A percentile compares a stretch with the other conserved stretches of the same genome.
Conservation (phyloP, 179 eudicot species). For the Vitellaria paradoxa region DNA sequence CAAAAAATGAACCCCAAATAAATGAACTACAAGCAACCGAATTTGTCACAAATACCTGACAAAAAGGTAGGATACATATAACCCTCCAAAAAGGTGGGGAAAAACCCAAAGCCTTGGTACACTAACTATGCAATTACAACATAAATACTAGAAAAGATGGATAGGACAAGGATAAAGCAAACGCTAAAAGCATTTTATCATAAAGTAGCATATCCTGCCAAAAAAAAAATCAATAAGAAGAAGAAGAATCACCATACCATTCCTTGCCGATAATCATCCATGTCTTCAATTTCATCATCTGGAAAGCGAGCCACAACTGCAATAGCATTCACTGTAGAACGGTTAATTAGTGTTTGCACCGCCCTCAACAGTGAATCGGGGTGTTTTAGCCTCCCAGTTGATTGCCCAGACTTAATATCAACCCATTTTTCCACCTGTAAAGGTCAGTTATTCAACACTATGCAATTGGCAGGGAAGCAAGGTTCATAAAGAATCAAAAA, state of each 20-base stretch:
- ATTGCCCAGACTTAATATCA: conserved; percentile 68
- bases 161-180: background rate
- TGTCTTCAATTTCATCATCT: conserved; percentile 70
- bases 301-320: conserved; percentile 95
- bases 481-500: too few species aligned
- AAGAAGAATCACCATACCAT: conserved; percentile 38
- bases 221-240: too few species aligned
- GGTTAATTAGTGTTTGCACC: conserved; percentile 50
- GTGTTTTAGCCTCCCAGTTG: conserved; percentile 81
- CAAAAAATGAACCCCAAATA: background rate
- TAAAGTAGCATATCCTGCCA: background rate
- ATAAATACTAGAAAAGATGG: background rate
- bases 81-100: background rate
- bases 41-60: background rate
- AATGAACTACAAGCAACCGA: background rate
- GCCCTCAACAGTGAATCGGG: conserved; percentile 86
- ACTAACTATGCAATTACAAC: background rate
- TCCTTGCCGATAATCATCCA: conserved; percentile 79
- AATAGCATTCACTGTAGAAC: conserved; percentile 70
- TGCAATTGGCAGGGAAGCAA: too few species aligned
- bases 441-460: background rate
- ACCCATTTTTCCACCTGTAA: conserved; percentile 87
- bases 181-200: background rate
- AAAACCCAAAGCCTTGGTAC: background rate
- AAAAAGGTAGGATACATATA: background rate